These are phyloP conservation scores for Fusarium guadeloupense DNA, from an alignment of 2,329 filamentous ascomycete genomes.

Conservation along the genomic window DNA sequence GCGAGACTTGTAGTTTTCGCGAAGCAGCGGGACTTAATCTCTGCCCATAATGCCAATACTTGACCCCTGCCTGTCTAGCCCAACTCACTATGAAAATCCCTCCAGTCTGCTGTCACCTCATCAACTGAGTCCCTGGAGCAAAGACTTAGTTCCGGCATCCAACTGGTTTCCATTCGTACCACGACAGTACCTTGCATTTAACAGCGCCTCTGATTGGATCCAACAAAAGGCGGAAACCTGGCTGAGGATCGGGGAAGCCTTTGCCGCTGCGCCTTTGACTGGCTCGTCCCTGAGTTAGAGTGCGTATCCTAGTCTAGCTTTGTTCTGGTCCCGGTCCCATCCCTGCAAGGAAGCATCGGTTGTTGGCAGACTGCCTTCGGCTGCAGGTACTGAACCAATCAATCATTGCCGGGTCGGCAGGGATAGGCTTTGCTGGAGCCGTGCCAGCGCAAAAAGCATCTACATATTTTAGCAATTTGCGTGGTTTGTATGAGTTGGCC, in stretches of 20 bases:
- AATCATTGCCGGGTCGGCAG: conserved; percentile 24
- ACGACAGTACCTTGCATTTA: conserved; percentile 41
- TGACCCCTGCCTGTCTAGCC: conserved; percentile 12
- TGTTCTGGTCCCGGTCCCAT: conserved; percentile 26
- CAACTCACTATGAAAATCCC: conserved; percentile 1
- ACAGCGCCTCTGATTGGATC: conserved; percentile 35
- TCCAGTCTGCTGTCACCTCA: conserved; percentile 40
- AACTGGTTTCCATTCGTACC: conserved; percentile 24
- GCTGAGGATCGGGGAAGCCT: conserved; percentile 33
- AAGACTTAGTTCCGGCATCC: conserved; percentile 37
- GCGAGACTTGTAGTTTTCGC: conserved; percentile 45
- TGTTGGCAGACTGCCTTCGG: conserved; percentile 17
- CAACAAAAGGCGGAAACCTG: conserved; percentile 14
- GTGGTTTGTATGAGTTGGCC: conserved; percentile 36
- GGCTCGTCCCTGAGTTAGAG: conserved; percentile 41
- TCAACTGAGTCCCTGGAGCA: conserved; percentile 26
- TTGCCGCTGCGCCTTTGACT: conserved; percentile 38
- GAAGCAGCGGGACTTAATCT: conserved; percentile 33
- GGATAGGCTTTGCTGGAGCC: conserved; percentile 29
- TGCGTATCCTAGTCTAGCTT: conserved; percentile 26
- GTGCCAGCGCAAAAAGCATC: conserved; percentile 24
- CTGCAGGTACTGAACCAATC: conserved; percentile 29
- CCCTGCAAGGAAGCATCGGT: conserved; percentile 35
- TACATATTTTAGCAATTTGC: conserved; percentile 34
- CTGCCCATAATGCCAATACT: conserved; percentile 15